Base-by-base conservation (phyloP, 2,329 filamentous ascomycete species). In the Trichoderma oligosporum region DNA sequence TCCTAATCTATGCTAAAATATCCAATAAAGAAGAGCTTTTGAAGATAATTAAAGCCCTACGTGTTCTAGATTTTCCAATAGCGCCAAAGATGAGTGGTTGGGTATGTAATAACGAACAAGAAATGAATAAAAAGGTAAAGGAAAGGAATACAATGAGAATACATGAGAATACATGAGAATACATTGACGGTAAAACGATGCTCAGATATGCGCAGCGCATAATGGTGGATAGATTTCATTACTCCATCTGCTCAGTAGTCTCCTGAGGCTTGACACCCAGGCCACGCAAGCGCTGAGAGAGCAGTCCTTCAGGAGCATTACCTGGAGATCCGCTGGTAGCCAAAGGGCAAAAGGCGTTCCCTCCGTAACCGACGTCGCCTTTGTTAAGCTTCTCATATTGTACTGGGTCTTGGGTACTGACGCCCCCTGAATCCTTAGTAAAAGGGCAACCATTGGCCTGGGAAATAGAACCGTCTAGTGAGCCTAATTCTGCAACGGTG, bases 301-400 rank as follows among this genome's bases (percentile, higher is more conserved):
- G 74, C 14, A 94, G 71, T 2, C 88, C 83, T 64, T 90, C 86
- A 4, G 82, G 77, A 1, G 73, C 73, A 20, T 25, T 58, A 20
- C 41, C 41, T 2, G 57, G 57, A 11, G 42, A 56, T n/a, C 70
- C 74, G 33, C 73, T 73, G 29, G 68, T 70, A 52, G 68, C 69
- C 7, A 63, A 68, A 20, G 64, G 67, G 18, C 58, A 63, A 62
- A 80, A 85, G 0, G 76, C 71, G 55, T 83, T 81, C 1, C 82
- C 78, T 35, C 85, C 81, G 65, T 88, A 85, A 33, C 84, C 80
- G 18, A 76, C 70, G 60, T 90, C 85, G 5, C 84, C 84, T 67
- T 81, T 87, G 64, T 68, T 84, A 18, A 90, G 80, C 67, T 91
- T 91, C 66, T 82, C 82, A 66, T 91, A 90, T 7, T 68, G 66